Conservation (phyloP, 352 stramenopile genomes). For the Phytophthora nicotianae region DNA sequence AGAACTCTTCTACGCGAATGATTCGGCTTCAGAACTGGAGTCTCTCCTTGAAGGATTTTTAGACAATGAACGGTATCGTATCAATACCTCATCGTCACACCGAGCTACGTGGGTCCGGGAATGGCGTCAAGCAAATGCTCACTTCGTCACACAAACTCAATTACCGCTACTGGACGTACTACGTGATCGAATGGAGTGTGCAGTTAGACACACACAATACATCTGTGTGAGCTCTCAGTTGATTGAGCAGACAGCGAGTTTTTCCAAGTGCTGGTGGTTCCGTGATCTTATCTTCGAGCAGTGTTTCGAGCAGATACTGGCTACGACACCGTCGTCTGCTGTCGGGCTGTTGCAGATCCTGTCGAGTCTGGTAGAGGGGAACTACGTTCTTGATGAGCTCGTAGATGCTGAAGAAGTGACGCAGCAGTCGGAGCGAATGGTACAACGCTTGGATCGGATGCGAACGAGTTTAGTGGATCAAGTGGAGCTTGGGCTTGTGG, state of each 20-base stretch:
- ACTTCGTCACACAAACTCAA: conserved; percentile 27
- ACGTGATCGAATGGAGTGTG: conserved; percentile 45
- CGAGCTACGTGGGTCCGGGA: conserved; percentile 53
- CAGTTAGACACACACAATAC: conserved; percentile 52
- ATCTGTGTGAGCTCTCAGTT: conserved; percentile 33
- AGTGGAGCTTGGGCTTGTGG: conserved; percentile 39
- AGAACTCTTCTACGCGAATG: conserved; percentile 14
- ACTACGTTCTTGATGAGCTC: conserved; percentile 43
- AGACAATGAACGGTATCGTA: conserved; percentile 32
- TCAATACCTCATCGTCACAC: conserved; percentile 21
- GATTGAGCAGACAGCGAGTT: conserved; percentile 34
- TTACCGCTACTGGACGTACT: conserved; percentile 29
- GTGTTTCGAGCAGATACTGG: conserved; percentile 28
- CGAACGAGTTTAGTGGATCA: conserved; percentile 25
- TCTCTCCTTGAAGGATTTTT: conserved; percentile 53
- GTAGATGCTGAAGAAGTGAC: conserved; percentile 38
- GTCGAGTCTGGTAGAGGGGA: conserved; percentile 27
- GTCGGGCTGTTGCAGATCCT: conserved; percentile 41
- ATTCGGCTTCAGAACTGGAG: conserved; percentile 20
- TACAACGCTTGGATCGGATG: conserved; percentile 34
- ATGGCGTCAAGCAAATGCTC: conserved; percentile 61
- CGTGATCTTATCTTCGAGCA: conserved; percentile 36
- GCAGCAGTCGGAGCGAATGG: conserved; percentile 22
- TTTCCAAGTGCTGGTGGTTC: conserved; percentile 69
- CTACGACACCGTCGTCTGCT: conserved; percentile 5